Evolutionary conservation across 2,329 filamentous ascomycete genomes (phyloP).

Genomic region (Diatrype stigma): DNA sequence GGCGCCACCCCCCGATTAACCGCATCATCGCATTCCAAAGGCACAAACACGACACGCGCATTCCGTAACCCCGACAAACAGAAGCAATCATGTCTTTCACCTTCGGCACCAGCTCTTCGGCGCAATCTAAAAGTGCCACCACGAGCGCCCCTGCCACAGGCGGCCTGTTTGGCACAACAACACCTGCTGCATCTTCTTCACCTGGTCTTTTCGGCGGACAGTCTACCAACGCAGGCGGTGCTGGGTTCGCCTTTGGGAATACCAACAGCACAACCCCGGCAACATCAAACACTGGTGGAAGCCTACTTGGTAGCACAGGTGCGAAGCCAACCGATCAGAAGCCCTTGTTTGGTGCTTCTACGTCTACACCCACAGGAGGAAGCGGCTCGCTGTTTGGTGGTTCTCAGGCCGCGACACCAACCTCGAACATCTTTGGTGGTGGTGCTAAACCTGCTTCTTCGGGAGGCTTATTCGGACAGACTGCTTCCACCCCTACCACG

Average conservation of each 20-base stretch:
- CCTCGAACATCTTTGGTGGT: conserved; percentile 23
- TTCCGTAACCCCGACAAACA: conserved; percentile 3
- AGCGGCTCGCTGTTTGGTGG: conserved; percentile 21
- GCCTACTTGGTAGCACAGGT: conserved; percentile 31
- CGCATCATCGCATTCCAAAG: conserved; percentile 17
- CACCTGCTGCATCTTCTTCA: conserved; percentile 14
- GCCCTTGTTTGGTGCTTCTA: conserved; percentile 26
- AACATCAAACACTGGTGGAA: conserved; percentile 12
- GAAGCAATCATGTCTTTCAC: conserved; percentile 26
- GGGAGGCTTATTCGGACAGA: conserved; percentile 29
- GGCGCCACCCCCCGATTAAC: conserved; percentile 7
- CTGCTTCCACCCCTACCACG: conserved; percentile 20
- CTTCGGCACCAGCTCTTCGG: conserved; percentile 29
- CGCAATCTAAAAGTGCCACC: conserved; percentile 31
- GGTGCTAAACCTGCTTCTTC: conserved; percentile 22
- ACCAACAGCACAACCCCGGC: conserved; percentile 16
- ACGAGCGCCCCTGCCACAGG: conserved; percentile 36
- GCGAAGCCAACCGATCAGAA: conserved; percentile 28
- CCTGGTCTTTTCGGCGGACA: conserved; percentile 9
- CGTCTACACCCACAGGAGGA: conserved; percentile 21
- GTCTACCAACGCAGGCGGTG: conserved; percentile 4
- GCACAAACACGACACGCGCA: conserved; percentile 2
- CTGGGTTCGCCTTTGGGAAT: conserved; percentile 3
- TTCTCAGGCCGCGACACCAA: conserved; percentile 14
- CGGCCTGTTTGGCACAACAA: conserved; percentile 36